phyloP scores from a whole-genome alignment of 257 asterid genomes.

The Mitragyna speciosa region DNA sequence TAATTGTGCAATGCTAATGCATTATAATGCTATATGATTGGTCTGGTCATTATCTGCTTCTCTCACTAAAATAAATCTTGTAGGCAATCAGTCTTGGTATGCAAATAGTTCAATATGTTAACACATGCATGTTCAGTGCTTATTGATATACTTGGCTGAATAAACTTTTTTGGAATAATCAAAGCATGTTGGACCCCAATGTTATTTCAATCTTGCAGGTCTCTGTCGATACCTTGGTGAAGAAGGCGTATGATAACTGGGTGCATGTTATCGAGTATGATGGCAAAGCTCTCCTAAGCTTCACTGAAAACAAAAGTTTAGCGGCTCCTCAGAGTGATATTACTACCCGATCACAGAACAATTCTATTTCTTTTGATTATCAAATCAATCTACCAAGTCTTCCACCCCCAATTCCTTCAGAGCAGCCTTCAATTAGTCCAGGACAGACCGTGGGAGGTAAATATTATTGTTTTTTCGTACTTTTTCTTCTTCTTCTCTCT shows the following conservation, averaged over 20 bases:
- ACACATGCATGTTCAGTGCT: not conserved
- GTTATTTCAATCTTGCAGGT: conserved; percentile 47
- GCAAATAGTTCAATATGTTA: not conserved
- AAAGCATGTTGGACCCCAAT: not conserved
- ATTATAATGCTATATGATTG: not conserved
- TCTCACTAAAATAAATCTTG: not conserved
- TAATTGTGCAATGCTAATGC: not conserved
- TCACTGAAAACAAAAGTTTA: conserved; percentile 44
- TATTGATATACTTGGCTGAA: not conserved
- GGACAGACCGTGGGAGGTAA: conserved; percentile 70
- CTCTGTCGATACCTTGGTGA: conserved; percentile 75
- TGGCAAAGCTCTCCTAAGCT: conserved; percentile 76
- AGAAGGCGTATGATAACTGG: conserved; percentile 95
- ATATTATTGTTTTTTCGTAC: not conserved
- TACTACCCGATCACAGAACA: conserved; percentile 44
- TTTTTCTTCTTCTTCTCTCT: not conserved
- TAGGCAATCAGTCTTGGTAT: not conserved
- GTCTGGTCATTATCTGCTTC: not conserved
- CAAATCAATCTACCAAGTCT: conserved; percentile 54
- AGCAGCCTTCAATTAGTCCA: conserved; percentile 48
- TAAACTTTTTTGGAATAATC: not conserved
- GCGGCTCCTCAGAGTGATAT: conserved; percentile 40
- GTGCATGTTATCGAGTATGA: conserved; percentile 81
- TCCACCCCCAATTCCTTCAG: conserved; percentile 56
- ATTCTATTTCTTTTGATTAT: conserved; percentile 49